phyloP scores from a whole-genome alignment of 2,329 filamentous ascomycete genomes.

The Cryphonectria japonica region DNA sequence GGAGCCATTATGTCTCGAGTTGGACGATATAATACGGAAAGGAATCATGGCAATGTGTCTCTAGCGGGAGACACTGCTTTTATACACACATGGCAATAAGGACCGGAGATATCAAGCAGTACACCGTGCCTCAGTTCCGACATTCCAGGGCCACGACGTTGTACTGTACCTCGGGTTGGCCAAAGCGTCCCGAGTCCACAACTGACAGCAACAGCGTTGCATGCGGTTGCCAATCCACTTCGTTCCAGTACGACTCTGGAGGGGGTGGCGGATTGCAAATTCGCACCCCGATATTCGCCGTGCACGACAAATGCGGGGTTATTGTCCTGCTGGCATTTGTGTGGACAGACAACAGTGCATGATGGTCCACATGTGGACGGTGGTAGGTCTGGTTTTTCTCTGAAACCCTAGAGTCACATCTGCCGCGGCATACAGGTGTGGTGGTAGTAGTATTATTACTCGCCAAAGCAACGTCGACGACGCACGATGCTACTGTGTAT shows the following conservation, averaged over 20 bases:
- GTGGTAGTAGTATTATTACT: neutral
- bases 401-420: neutral
- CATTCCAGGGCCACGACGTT: neutral
- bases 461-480: neutral
- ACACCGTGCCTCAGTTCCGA: neutral
- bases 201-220: too few relatives aligned
- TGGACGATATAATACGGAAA: neutral
- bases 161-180: neutral
- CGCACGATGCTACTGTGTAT: neutral
- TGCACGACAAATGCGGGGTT: neutral
- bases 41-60: neutral
- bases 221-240: too few relatives aligned
- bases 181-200: too few relatives aligned
- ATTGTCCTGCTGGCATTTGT: neutral
- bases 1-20: slow-evolving; percentile 1
- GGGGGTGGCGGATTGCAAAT: neutral
- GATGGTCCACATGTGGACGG: neutral
- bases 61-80: neutral
- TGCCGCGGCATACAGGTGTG: neutral
- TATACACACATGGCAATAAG: neutral
- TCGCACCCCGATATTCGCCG: neutral
- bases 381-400: neutral
- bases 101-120: neutral
- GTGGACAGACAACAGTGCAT: neutral
- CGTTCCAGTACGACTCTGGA: too few relatives aligned